Evolutionary conservation across 164 flowering plant species (phyloP).

Genomic region (Annona squamosa): DNA sequence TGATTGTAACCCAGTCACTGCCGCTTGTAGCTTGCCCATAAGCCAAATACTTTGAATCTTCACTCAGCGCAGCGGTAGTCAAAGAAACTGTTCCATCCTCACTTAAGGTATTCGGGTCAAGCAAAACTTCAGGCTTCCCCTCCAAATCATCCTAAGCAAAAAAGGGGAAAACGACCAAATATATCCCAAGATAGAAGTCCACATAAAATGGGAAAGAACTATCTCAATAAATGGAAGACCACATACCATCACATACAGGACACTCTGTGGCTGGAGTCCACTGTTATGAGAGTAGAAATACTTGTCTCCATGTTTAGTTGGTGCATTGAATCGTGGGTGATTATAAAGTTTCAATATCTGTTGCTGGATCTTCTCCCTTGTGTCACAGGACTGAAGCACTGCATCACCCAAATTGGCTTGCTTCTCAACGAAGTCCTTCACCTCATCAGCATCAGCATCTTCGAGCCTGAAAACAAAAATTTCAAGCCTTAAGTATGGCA

Average conservation of each 20-base stretch:
- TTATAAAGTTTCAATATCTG: slow-evolving; percentile 63
- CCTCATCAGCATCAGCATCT: slow-evolving; percentile 90
- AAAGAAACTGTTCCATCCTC: slow-evolving; percentile 91
- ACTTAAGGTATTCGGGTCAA: slow-evolving; percentile 89
- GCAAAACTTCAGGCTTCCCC: slow-evolving; percentile 71
- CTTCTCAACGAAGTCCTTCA: slow-evolving; percentile 73
- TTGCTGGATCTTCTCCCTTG: slow-evolving; percentile 62
- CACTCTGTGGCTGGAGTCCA: slow-evolving; percentile 83
- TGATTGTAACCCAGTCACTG: slow-evolving; percentile 93
- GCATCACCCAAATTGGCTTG: slow-evolving; percentile 67
- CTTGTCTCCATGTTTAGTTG: slow-evolving; percentile 60
- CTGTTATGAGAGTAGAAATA: slow-evolving; percentile 90
- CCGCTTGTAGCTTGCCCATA: slow-evolving; percentile 89
- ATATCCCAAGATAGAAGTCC: background rate
- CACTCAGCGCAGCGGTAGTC: slow-evolving; percentile 43
- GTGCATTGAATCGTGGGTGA: slow-evolving; percentile 68
- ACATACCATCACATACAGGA: slow-evolving; percentile 83
- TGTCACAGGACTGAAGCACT: slow-evolving; percentile 54
- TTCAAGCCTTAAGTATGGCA: too few species aligned
- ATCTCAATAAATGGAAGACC: background rate
- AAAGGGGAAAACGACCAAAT: background rate
- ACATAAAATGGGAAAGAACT: background rate
- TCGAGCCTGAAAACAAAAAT: slow-evolving; percentile 53
- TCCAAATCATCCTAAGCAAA: slow-evolving; percentile 69
- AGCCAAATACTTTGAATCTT: slow-evolving; percentile 88